Evolutionary conservation across 352 stramenopile genomes (phyloP), one percentile per base, ranked within the genome.

Genomic region (Blastocystis sp.): DNA sequence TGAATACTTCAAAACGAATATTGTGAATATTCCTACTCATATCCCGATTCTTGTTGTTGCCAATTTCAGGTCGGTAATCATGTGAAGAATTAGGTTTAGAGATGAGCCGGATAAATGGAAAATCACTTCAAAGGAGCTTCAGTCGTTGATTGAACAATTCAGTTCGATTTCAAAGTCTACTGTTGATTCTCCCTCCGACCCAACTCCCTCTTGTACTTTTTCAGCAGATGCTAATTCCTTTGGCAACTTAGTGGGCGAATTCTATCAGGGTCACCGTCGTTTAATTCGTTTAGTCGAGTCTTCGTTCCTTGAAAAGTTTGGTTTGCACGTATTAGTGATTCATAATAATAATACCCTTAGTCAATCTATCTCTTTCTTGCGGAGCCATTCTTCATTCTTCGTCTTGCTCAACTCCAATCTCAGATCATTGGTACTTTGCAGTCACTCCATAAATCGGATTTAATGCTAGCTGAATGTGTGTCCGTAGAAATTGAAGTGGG

Each of bases 1-100:
- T 35, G 73, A 84, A 37, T 84, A 84, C 48, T 84, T 84, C 48
- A 84, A 84, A 37, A 30, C 64, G 53, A 84, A 84, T 57, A 42
- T 84, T 40, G 53, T 42, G 0, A 53, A 24, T 3, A 57, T 84
- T 68, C 73, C 73, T 9, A 69, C 27, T 1, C 73, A 84, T 37
- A 84, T 84, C 33, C 73, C 73, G 19, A 48, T 84, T 68, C 73
- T 84, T 56, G 48, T 84, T 22, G 59, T 84, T 27, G 73, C 73
- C 44, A 84, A 84, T 24, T 84, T 84, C 56, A 27, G 40, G 40
- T 48, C 9, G 2, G 40, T 9, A 48, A 9, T 48, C 40, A 48
- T 9, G 40, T 48, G 40, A 48, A 48, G 2, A 48, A 2, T 48
- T 48, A 9, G 9, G 40, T 48, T 48, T 48, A 48, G 73, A 27